These are phyloP conservation scores for Cordyceps tenuipes DNA, from an alignment of 2,329 filamentous ascomycete genomes.

Conservation along the genomic window DNA sequence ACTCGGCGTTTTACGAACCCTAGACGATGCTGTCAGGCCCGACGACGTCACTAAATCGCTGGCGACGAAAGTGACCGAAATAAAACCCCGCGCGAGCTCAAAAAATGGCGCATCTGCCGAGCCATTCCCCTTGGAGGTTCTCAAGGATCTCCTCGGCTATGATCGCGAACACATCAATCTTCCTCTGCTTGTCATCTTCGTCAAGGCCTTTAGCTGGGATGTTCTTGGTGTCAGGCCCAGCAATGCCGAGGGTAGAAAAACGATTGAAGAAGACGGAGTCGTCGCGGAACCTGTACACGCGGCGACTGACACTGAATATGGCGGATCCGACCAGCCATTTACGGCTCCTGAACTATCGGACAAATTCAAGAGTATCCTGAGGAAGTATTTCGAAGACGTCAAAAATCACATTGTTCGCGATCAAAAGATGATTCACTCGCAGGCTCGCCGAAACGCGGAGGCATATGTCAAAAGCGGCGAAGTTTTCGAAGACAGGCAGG, in stretches of 20 bases:
- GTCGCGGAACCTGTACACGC: neutral
- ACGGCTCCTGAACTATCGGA: conserved; percentile 70
- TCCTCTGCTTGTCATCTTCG: conserved; percentile 86
- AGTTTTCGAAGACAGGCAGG: conserved; percentile 93
- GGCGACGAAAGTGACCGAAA: conserved; percentile 53
- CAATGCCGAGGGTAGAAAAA: conserved; percentile 71
- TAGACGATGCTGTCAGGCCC: conserved; percentile 57
- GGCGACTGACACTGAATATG: conserved; percentile 34
- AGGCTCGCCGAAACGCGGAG: conserved; percentile 91
- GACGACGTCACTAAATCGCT: conserved; percentile 56
- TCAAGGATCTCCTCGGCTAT: conserved; percentile 91
- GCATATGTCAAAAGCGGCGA: conserved; percentile 98
- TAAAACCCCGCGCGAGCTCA: conserved; percentile 45
- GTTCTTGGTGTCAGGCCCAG: conserved; percentile 70
- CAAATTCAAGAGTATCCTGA: conserved; percentile 77
- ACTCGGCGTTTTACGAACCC: conserved; percentile 74
- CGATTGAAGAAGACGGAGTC: conserved; percentile 52
- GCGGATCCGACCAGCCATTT: conserved; percentile 57
- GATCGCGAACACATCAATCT: conserved; percentile 89
- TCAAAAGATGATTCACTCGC: conserved; percentile 77
- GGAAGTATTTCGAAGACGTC: conserved; percentile 86
- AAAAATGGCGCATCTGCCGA: conserved; percentile 65
- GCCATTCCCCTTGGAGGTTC: conserved; percentile 91
- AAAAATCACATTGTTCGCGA: conserved; percentile 83
- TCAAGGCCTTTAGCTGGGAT: conserved; percentile 95